These are phyloP conservation scores for Pholiota adiposa DNA, from an alignment of 1,284 basidiomycete species.

Conservation along the genomic window DNA sequence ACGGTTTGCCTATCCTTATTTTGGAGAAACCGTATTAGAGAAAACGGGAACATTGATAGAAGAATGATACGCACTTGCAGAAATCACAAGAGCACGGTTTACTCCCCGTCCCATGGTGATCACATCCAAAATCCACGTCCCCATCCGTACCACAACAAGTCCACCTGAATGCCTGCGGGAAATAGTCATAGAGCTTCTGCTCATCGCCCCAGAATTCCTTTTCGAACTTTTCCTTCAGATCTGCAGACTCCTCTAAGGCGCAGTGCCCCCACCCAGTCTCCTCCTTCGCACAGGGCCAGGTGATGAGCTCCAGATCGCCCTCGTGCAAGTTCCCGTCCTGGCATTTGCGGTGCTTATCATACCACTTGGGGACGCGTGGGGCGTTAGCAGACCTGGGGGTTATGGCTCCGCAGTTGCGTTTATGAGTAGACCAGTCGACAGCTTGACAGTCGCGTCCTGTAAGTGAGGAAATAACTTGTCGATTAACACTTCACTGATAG, in stretches of 20 bases:
- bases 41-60: background rate
- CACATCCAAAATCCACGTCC: conserved; percentile 37
- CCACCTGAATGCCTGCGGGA: conserved; percentile 38
- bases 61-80: conserved; percentile 33
- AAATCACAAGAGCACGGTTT: conserved; percentile 42
- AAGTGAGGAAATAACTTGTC: too few species aligned
- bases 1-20: conserved; percentile 36
- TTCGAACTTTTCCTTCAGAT: conserved; percentile 31
- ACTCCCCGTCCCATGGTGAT: conserved; percentile 45
- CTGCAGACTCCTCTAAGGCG: conserved; percentile 28
- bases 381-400: too few species aligned
- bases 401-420: conserved; percentile 24
- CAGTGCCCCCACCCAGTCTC: conserved; percentile 27
- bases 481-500: too few species aligned
- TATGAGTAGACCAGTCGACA: conserved; percentile 36
- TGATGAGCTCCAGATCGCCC: conserved; percentile 38
- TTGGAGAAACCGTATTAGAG: background rate
- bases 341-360: conserved; percentile 32
- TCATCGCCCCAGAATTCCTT: conserved; percentile 30
- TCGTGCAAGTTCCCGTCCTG: conserved; percentile 33
- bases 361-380: conserved; percentile 22
- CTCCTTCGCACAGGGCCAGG: conserved; percentile 30
- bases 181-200: conserved; percentile 31
- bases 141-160: conserved; percentile 38
- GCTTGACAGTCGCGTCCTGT: conserved; percentile 14